A percentile compares a stretch with the other conserved stretches of the same genome.
Evolutionary conservation across 495 filamentous ascomycete species (phyloP).

Genomic region (Endocarpon pusillum): DNA sequence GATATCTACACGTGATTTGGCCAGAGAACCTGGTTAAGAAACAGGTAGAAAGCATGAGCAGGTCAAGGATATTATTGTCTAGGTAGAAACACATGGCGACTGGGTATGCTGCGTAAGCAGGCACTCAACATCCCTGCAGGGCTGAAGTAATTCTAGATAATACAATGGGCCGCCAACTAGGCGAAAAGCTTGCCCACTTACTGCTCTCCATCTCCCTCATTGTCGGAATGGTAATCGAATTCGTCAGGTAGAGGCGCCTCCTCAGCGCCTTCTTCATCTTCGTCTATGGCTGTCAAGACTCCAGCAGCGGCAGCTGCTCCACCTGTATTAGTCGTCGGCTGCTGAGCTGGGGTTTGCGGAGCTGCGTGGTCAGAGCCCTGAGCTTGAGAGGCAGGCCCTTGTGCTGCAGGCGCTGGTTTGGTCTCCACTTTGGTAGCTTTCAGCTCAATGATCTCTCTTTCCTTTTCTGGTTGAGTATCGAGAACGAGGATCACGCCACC

Average conservation of each 20-base stretch:
- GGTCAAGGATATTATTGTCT: no score
- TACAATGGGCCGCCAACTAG: no score
- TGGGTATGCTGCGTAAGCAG: no score
- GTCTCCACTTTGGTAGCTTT: conserved; percentile 64
- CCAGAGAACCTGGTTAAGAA: no score
- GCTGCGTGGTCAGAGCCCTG: conserved; percentile 12
- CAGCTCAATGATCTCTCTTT: conserved; percentile 66
- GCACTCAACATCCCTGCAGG: conserved; percentile 1
- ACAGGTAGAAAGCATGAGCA: no score
- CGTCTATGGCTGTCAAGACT: conserved; percentile 67
- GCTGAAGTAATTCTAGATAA: conserved; percentile 9
- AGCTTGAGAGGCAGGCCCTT: conserved; percentile 22
- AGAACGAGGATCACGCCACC: conserved; percentile 80
- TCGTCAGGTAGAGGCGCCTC: conserved; percentile 65
- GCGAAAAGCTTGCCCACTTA: no score
- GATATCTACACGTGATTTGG: no score
- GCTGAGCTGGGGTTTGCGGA: conserved; percentile 11
- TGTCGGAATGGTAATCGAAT: conserved; percentile 75
- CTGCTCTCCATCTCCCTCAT: conserved; percentile 37
- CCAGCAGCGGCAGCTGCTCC: conserved; percentile 63
- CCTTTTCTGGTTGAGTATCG: conserved; percentile 67
- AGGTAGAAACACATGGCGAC: no score
- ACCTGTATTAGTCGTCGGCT: no score
- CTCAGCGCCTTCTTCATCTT: conserved; percentile 66
- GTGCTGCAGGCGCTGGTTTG: conserved; percentile 38